These are phyloP conservation scores for Cucurbita maxima DNA, from an alignment of 306 rosid genomes.

Conservation along the genomic window DNA sequence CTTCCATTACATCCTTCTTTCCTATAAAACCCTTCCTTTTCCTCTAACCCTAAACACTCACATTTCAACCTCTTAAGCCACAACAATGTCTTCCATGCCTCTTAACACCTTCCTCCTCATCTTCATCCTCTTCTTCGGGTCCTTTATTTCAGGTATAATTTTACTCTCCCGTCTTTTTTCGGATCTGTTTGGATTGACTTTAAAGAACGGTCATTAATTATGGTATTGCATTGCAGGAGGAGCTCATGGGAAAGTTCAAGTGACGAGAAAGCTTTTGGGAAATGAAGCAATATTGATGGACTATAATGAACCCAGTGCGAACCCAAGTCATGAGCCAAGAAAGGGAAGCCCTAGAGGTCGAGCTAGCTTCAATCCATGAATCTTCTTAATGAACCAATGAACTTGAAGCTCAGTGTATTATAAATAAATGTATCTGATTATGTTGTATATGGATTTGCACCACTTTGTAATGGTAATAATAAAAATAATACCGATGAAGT, in stretches of 20 bases:
- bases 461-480: not conserved
- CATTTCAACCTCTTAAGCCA: not conserved
- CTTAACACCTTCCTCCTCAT: slow-evolving; percentile 17
- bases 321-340: slow-evolving; percentile 31
- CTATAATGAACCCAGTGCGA: slow-evolving; percentile 30
- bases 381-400: not conserved
- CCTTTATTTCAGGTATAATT: slow-evolving; percentile 14
- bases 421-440: not conserved
- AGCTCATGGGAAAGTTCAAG: slow-evolving; percentile 7
- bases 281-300: slow-evolving; percentile 22
- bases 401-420: not conserved
- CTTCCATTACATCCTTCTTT: slow-evolving; percentile 4
- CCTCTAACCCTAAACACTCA: not conserved
- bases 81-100: slow-evolving; percentile 11
- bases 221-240: not conserved
- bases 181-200: too few relatives aligned
- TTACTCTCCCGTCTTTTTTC: not conserved
- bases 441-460: not conserved
- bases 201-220: too few relatives aligned
- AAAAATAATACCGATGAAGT: not conserved
- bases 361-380: slow-evolving; percentile 1
- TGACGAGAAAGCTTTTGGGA: slow-evolving; percentile 24
- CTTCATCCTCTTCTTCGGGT: slow-evolving; percentile 8
- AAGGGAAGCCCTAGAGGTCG: slow-evolving; percentile 18
- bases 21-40: slow-evolving; percentile 1